Evolutionary conservation across 106 monocot genomes (phyloP).

Genomic region (Dioscorea dumetorum): DNA sequence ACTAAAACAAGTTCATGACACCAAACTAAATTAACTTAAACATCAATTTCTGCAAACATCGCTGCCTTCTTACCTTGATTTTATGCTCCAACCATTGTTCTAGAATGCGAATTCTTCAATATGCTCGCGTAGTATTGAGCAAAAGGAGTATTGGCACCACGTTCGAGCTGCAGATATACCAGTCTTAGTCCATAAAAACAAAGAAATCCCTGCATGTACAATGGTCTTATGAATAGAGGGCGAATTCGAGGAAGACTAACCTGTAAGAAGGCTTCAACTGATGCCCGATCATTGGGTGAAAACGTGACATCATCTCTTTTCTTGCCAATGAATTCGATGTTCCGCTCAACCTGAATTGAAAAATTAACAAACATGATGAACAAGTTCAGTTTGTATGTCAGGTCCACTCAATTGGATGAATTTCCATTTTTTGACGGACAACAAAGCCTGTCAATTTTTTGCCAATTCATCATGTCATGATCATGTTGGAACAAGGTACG

Average conservation of each 20-base stretch:
- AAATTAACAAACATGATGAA: not conserved
- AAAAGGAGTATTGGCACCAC: conserved; percentile 26
- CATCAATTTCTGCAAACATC: not conserved
- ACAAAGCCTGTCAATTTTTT: too few relatives aligned
- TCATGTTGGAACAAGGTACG: too few relatives aligned
- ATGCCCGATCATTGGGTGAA: conserved; percentile 65
- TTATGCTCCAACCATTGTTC: not conserved
- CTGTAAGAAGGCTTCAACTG: conserved; percentile 66
- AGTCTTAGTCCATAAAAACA: not conserved
- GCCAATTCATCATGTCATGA: too few relatives aligned
- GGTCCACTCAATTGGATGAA: too few relatives aligned
- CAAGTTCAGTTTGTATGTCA: too few relatives aligned
- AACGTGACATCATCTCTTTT: conserved; percentile 74
- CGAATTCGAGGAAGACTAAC: conserved; percentile 8
- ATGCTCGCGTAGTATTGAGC: conserved; percentile 27
- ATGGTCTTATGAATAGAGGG: too few relatives aligned
- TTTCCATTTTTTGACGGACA: too few relatives aligned
- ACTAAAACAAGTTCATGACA: too few relatives aligned
- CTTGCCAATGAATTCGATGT: conserved; percentile 51
- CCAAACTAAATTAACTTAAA: too few relatives aligned
- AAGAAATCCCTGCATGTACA: too few relatives aligned
- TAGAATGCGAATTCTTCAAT: conserved; percentile 18
- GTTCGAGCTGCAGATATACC: conserved; percentile 36
- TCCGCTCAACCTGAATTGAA: conserved; percentile 47
- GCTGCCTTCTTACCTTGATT: not conserved